Evolutionary conservation across 768 basidiomycete genomes (phyloP).

Genomic region (Podaxis sp.): DNA sequence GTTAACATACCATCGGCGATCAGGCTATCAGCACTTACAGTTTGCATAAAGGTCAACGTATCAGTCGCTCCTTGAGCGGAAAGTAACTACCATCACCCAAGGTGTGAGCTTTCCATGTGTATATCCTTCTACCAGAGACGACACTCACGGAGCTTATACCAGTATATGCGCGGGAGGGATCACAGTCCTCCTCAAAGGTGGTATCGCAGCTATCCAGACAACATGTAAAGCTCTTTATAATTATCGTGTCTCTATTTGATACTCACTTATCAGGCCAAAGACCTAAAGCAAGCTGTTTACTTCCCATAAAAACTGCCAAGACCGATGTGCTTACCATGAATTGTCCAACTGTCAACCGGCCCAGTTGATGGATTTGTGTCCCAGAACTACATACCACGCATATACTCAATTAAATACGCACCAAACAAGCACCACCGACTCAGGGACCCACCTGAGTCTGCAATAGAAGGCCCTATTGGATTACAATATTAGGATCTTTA

Average conservation of each 20-base stretch:
- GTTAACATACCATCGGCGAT: background rate
- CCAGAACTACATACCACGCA: slow-evolving; percentile 53
- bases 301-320: background rate
- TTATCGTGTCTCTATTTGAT: background rate
- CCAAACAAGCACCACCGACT: background rate
- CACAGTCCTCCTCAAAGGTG: slow-evolving; percentile 34
- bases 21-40: slow-evolving; percentile 21
- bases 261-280: slow-evolving; percentile 66
- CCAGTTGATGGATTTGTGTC: slow-evolving; percentile 64
- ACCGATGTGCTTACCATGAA: slow-evolving; percentile 51
- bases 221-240: background rate
- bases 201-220: slow-evolving; percentile 48
- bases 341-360: slow-evolving; percentile 68
- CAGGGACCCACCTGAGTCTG: slow-evolving; percentile 39
- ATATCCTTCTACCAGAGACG: slow-evolving; percentile 8
- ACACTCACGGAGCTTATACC: slow-evolving; percentile 27
- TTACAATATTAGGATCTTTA: background rate
- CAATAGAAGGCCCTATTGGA: slow-evolving; percentile 54
- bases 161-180: slow-evolving; percentile 36
- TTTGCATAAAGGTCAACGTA: slow-evolving; percentile 58
- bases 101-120: background rate
- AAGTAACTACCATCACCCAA: slow-evolving; percentile 45
- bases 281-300: slow-evolving; percentile 30
- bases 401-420: background rate
- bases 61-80: slow-evolving; percentile 53